Conservation (phyloP, 257 asterid species). For the Leonotis leonurus region DNA sequence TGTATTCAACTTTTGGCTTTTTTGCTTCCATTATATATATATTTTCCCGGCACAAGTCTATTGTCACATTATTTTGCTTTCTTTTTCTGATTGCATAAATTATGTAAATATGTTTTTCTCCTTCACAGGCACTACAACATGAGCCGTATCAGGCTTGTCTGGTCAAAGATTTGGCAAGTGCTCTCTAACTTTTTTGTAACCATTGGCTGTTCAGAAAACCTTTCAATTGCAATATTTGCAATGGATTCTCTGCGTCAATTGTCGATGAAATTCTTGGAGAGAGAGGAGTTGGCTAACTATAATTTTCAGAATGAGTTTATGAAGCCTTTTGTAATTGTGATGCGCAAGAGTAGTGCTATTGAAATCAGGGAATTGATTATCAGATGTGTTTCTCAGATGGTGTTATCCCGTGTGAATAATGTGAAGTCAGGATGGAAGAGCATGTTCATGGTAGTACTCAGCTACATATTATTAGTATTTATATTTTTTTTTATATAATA, state of each 20-base stretch:
- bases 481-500: conserved; percentile 6
- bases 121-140: conserved; percentile 92
- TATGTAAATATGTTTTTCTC: conserved; percentile 9
- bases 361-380: conserved; percentile 94
- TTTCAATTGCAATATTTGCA: conserved; percentile 93
- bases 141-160: conserved; percentile 95
- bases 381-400: conserved; percentile 98
- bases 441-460: conserved; percentile 90
- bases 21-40: not conserved
- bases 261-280: conserved; percentile 95
- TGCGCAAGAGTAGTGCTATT: conserved; percentile 96
- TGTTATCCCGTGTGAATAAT: conserved; percentile 86
- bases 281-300: conserved; percentile 97
- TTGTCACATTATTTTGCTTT: not conserved
- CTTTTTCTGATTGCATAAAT: conserved; percentile 4
- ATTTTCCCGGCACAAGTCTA: not conserved
- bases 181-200: conserved; percentile 88
- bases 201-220: conserved; percentile 93
- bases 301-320: conserved; percentile 98
- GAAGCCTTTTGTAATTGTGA: conserved; percentile 98
- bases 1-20: conserved; percentile 25
- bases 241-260: conserved; percentile 96
- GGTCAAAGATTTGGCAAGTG: conserved; percentile 96
- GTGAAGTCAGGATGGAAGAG: conserved; percentile 99
- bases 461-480: conserved; percentile 9